phyloP scores from a whole-genome alignment of 2,329 filamentous ascomycete species.

The Neonectria punicea region DNA sequence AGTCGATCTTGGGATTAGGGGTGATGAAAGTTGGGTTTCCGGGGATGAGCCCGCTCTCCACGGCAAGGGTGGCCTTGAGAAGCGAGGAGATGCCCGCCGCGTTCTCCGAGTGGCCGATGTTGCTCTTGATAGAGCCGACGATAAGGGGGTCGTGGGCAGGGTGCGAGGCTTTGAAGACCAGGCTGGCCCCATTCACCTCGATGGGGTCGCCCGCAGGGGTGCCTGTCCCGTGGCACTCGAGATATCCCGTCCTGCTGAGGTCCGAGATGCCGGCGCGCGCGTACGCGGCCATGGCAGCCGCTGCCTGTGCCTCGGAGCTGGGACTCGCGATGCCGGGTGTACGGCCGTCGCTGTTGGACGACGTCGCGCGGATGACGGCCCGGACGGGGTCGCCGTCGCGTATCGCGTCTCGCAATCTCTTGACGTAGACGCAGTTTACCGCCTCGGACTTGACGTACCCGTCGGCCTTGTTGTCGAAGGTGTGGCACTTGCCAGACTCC shows the following conservation, averaged over 20 bases:
- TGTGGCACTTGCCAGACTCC: conserved; percentile 41
- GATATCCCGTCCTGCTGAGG: conserved; percentile 40
- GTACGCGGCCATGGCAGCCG: conserved; percentile 46
- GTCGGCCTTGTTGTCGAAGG: conserved; percentile 50
- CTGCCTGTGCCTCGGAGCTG: conserved; percentile 44
- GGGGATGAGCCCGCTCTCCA: conserved; percentile 43
- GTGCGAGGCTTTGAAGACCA: conserved; percentile 37
- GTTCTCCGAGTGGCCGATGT: conserved; percentile 46
- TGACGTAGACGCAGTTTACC: conserved; percentile 53
- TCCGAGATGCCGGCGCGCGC: conserved; percentile 39
- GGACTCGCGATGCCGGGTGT: conserved; percentile 50
- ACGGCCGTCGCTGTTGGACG: conserved; percentile 45
- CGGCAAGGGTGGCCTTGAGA: conserved; percentile 43
- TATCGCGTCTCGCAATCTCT: conserved; percentile 55
- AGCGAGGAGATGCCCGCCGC: conserved; percentile 44
- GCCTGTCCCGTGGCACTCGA: conserved; percentile 55
- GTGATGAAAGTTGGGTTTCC: conserved; percentile 50
- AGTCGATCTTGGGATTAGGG: conserved; percentile 52
- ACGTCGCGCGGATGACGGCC: conserved; percentile 45
- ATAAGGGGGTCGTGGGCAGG: conserved; percentile 29
- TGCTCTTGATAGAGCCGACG: conserved; percentile 48
- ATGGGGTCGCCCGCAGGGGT: conserved; percentile 52
- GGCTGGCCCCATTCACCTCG: conserved; percentile 45
- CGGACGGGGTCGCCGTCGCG: conserved; percentile 53
- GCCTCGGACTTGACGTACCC: conserved; percentile 61